Evolutionary conservation across 306 rosid genomes (phyloP).

Genomic region (Castanospermum australe): DNA sequence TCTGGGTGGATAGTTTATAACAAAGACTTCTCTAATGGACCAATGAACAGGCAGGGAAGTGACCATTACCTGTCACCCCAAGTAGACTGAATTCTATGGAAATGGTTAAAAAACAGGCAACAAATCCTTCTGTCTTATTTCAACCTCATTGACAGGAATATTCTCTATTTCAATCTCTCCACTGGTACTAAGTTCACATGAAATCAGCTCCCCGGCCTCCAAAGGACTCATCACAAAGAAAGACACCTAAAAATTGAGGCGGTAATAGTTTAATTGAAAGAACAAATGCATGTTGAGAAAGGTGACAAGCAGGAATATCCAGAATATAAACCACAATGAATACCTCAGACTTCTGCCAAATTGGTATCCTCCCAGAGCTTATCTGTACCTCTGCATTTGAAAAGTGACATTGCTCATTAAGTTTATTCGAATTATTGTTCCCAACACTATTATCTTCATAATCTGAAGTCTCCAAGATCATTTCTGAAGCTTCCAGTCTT

Average conservation of each 20-base stretch:
- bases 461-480: conserved; percentile 52
- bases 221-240: conserved; percentile 57
- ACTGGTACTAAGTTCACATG: conserved; percentile 27
- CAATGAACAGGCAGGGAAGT: conserved; percentile 6
- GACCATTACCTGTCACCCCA: conserved; percentile 79
- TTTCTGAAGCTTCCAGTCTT: conserved; percentile 47
- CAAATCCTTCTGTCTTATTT: conserved; percentile 77
- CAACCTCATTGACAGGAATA: conserved; percentile 63
- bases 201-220: conserved; percentile 48
- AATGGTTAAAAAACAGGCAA: conserved; percentile 79
- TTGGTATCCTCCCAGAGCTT: conserved; percentile 77
- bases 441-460: conserved; percentile 46
- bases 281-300: conserved; percentile 26
- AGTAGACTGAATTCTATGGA: conserved; percentile 58
- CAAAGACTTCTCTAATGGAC: neutral
- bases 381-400: conserved; percentile 93
- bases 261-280: conserved; percentile 23
- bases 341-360: conserved; percentile 93
- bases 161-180: conserved; percentile 92
- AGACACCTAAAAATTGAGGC: conserved; percentile 54
- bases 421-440: conserved; percentile 43
- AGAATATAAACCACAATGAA: conserved; percentile 22
- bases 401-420: conserved; percentile 55
- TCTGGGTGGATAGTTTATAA: neutral
- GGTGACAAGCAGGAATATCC: conserved; percentile 20